These are phyloP conservation scores for Melanogaster broomeanus DNA, from an alignment of 768 basidiomycete species.

Conservation along the genomic window DNA sequence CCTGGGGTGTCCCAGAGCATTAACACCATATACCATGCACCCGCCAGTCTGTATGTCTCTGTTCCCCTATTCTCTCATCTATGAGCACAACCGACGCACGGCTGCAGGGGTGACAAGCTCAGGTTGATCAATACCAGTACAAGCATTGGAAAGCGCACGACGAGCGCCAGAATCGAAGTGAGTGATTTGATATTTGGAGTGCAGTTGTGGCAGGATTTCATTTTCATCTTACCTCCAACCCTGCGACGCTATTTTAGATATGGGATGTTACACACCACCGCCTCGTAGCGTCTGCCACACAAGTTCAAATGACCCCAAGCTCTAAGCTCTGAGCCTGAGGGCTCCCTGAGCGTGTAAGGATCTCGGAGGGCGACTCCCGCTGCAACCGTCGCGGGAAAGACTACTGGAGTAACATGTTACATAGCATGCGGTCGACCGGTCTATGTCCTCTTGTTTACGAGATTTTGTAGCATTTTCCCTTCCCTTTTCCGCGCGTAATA, in stretches of 20 bases:
- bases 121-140: slow-evolving; percentile 42
- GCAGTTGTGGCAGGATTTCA: neutral
- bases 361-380: neutral
- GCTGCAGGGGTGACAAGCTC: slow-evolving; percentile 44
- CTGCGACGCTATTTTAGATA: slow-evolving; percentile 29
- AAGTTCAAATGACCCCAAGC: slow-evolving; percentile 36
- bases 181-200: neutral
- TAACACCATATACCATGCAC: slow-evolving; percentile 46
- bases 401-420: neutral
- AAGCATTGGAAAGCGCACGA: slow-evolving; percentile 28
- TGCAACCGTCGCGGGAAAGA: neutral
- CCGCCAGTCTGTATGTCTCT: slow-evolving; percentile 39
- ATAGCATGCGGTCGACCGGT: too few relatives aligned
- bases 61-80: neutral
- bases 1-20: slow-evolving; percentile 47
- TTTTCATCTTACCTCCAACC: neutral
- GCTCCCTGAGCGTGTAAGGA: neutral
- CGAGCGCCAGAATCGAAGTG: slow-evolving; percentile 45
- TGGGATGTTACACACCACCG: slow-evolving; percentile 41
- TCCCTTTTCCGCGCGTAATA: neutral
- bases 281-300: slow-evolving; percentile 44
- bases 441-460: neutral
- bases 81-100: neutral
- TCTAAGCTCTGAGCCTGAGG: slow-evolving; percentile 16
- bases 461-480: neutral